Percentiles rank a stretch among this genome's conserved stretches.
Conservation (phyloP, 2,329 filamentous ascomycete genomes). For the Fusarium mundagurra region DNA sequence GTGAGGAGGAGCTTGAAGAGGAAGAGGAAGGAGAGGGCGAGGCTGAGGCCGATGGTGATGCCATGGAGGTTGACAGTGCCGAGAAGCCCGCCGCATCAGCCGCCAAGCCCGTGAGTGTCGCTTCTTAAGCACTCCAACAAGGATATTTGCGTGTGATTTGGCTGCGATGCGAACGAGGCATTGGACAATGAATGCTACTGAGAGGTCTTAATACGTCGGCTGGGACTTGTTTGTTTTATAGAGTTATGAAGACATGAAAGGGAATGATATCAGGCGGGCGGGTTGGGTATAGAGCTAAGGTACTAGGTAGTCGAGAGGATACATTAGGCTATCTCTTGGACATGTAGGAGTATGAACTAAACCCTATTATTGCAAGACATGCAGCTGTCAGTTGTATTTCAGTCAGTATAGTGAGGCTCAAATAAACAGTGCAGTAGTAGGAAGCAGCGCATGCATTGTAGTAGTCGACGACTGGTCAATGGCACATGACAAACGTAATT, state of each 20-base stretch:
- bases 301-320: conserved; percentile 18
- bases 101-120: conserved; percentile 50
- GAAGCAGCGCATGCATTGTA: not conserved
- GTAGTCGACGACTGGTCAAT: not conserved
- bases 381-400: conserved; percentile 14
- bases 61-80: conserved; percentile 61
- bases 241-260: conserved; percentile 47
- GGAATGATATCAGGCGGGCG: conserved; percentile 41
- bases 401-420: not conserved
- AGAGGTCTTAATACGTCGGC: conserved; percentile 30
- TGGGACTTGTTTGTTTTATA: conserved; percentile 40
- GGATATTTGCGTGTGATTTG: conserved; percentile 10
- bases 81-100: conserved; percentile 49
- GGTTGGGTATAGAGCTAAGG: conserved; percentile 26
- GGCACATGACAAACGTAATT: conserved; percentile 26
- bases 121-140: conserved; percentile 42
- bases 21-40: conserved; percentile 68
- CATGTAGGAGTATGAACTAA: conserved; percentile 1
- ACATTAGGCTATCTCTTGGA: conserved; percentile 22
- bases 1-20: conserved; percentile 75
- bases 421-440: not conserved
- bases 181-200: conserved; percentile 31
- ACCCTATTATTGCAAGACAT: conserved; percentile 18
- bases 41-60: conserved; percentile 51
- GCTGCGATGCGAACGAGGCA: conserved; percentile 27